These are phyloP conservation scores for Saccharomycopsis hybrid DNA, from an alignment of 1,139 yeast species.

Conservation along the genomic window DNA sequence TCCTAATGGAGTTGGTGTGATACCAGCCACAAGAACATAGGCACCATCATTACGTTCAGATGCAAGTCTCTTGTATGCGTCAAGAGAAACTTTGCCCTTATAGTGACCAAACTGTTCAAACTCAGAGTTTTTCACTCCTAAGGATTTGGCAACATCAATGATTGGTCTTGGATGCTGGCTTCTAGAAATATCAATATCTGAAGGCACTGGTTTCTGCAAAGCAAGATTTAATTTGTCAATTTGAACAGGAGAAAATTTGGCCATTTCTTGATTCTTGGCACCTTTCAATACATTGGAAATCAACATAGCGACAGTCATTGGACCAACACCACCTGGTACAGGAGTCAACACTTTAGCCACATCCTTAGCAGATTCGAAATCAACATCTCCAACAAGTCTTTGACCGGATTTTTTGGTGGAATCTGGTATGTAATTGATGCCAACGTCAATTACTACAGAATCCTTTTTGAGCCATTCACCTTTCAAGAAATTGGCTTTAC, in stretches of 20 bases:
- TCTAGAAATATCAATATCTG: slow-evolving; percentile 71
- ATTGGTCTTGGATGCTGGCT: slow-evolving; percentile 66
- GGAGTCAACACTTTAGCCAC: slow-evolving; percentile 63
- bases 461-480: slow-evolving; percentile 69
- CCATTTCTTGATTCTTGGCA: slow-evolving; percentile 44
- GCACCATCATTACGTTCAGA: slow-evolving; percentile 57
- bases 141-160: slow-evolving; percentile 54
- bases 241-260: slow-evolving; percentile 43
- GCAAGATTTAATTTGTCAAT: slow-evolving; percentile 41
- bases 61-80: slow-evolving; percentile 52
- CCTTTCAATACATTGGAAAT: slow-evolving; percentile 62
- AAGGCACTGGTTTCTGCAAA: slow-evolving; percentile 56
- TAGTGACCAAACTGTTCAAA: slow-evolving; percentile 67
- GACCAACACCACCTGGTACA: slow-evolving; percentile 88
- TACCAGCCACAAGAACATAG: slow-evolving; percentile 71
- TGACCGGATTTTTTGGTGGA: slow-evolving; percentile 55
- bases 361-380: slow-evolving; percentile 49
- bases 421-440: slow-evolving; percentile 69
- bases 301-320: slow-evolving; percentile 84
- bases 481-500: slow-evolving; percentile 61
- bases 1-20: slow-evolving; percentile 78
- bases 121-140: slow-evolving; percentile 56
- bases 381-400: slow-evolving; percentile 73
- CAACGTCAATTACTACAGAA: slow-evolving; percentile 70
- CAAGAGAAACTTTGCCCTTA: slow-evolving; percentile 67